These are phyloP conservation scores for Prunus padus DNA, from an alignment of 306 rosid species.

Conservation along the genomic window DNA sequence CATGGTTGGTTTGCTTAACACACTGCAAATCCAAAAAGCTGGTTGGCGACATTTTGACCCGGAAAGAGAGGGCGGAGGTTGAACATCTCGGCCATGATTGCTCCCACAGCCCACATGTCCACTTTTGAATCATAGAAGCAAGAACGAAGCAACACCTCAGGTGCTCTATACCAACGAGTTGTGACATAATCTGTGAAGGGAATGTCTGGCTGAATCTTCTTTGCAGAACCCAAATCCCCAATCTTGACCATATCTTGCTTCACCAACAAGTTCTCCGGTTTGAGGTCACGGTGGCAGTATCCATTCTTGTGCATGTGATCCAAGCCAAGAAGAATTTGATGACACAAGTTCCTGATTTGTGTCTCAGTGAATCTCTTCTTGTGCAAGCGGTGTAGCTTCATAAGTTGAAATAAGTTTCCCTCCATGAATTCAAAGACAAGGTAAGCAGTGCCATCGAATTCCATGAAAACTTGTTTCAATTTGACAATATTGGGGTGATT, in stretches of 20 bases:
- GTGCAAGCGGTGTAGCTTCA: neutral
- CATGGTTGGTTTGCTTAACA: neutral
- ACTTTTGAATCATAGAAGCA: neutral
- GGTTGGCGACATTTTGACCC: neutral
- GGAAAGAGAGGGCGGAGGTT: neutral
- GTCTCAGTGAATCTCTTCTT: neutral
- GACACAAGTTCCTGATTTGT: neutral
- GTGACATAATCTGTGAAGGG: neutral
- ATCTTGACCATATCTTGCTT: neutral
- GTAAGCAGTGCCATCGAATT: no score
- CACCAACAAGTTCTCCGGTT: neutral
- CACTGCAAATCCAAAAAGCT: neutral
- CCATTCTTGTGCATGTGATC: neutral
- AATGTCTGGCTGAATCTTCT: neutral
- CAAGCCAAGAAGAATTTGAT: neutral
- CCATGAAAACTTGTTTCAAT: neutral
- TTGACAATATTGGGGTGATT: neutral
- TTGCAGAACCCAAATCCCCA: neutral
- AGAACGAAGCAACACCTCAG: neutral
- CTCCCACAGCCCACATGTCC: neutral
- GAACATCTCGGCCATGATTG: neutral
- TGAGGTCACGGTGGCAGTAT: neutral
- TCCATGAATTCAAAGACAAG: constrained; percentile 12
- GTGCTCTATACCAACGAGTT: neutral
- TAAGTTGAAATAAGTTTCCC: neutral